Evolutionary conservation across 2,329 filamentous ascomycete species (phyloP), one percentile per base, ranked within the genome.

Genomic region (Cercospora sojina): DNA sequence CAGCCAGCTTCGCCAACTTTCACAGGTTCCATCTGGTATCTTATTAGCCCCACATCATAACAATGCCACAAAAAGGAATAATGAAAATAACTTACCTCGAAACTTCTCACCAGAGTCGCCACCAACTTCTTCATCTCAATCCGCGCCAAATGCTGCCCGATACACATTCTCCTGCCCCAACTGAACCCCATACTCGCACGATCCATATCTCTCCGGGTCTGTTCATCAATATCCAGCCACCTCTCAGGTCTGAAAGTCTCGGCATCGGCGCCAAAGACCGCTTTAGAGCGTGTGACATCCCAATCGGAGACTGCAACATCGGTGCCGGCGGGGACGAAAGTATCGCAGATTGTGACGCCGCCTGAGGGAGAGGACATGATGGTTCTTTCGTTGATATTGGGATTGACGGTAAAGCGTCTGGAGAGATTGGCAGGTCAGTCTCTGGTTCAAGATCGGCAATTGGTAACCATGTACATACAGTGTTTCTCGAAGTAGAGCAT

Each of bases 201-300:
- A 64, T 80, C 77, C 80, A 81, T 81, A 59, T 80, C 77, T 27
- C 47, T 69, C 56, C 72, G 64, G 59, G 72, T 60, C 70, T 64
- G 58, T 51, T 41, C 57, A 81, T 77, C 29, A 6, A 63, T 57
- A 31, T 81, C 75, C 20, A 85, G 66, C 83, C 83, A 85, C 53
- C 84, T 78, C 58, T 83, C 82, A 1, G 83, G 84, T 25, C 78
- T 74, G 69, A 81, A 85, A 0, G 76, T 64, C 23, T 78, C 74
- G 1, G 80, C 78, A 66, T 83, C 79, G 1, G 70, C 58, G 3
- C 81, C 80, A 57, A 76, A 78, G 32, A 78, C 67, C 13, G 23
- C 57, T 67, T 78, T 76, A 53, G 78, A 74, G 59, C 75, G 75
- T 59, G 81, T 77, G 20, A 81, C 72, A 5, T 76, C 77, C 65